phyloP scores from a whole-genome alignment of 83 land plant species.

The Diphasiastrum complanatum region DNA sequence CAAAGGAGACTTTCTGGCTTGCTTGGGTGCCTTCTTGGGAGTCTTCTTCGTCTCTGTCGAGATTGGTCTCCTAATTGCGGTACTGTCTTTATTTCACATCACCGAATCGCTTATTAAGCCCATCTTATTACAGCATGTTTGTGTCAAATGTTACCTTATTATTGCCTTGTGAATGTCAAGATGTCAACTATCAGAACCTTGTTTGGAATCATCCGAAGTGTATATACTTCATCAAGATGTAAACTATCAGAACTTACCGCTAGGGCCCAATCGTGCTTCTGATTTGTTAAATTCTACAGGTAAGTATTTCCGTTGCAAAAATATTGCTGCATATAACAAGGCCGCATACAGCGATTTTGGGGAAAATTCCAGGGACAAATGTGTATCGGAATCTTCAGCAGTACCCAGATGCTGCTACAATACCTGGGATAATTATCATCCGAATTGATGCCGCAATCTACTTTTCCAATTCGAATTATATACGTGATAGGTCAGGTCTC shows the following conservation, averaged over 20 bases:
- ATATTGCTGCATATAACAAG: conserved; percentile 29
- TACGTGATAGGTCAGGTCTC: conserved; percentile 36
- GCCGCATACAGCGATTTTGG: conserved; percentile 33
- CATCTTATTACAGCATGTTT: no score
- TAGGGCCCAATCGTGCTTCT: neutral
- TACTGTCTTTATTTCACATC: no score
- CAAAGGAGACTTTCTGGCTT: conserved; percentile 62
- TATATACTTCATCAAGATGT: neutral
- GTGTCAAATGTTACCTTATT: no score
- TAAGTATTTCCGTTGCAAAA: conserved; percentile 25
- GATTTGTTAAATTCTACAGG: conserved; percentile 8
- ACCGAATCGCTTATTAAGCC: no score
- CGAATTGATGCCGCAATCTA: conserved; percentile 32
- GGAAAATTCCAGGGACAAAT: conserved; percentile 31
- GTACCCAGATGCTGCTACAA: conserved; percentile 20
- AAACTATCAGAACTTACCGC: neutral
- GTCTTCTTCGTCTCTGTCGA: conserved; percentile 72
- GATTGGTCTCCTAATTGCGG: conserved; percentile 73
- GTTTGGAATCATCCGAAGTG: no score
- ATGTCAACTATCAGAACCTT: no score
- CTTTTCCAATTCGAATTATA: conserved; percentile 35
- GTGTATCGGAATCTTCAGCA: conserved; percentile 31
- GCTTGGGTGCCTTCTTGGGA: conserved; percentile 62
- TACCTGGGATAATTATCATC: conserved; percentile 28
- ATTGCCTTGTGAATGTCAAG: no score